Evolutionary conservation across 2,329 filamentous ascomycete species (phyloP).

Genomic region (Trichothecium roseum): DNA sequence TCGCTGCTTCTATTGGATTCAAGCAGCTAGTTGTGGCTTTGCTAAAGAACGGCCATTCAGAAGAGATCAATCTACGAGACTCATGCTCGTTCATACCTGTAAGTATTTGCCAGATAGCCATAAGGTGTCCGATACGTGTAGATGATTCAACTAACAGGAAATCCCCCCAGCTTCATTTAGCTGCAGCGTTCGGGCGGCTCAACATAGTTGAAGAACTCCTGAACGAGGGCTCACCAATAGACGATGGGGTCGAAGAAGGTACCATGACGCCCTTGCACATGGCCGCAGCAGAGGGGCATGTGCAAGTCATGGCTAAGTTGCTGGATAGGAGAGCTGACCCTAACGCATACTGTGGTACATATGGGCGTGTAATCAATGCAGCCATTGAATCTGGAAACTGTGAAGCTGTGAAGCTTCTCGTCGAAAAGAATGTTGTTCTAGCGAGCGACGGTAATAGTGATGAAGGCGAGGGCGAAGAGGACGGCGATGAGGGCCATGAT

Average conservation of each 20-base stretch:
- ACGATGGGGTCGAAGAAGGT: constrained; percentile 20
- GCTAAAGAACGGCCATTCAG: constrained; percentile 23
- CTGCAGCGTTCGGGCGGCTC: constrained; percentile 16
- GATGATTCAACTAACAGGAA: too few relatives aligned
- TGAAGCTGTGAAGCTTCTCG: constrained; percentile 27
- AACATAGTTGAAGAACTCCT: constrained; percentile 26
- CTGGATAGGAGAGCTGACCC: constrained; percentile 24
- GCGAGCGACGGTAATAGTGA: constrained; percentile 9
- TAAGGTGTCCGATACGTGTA: too few relatives aligned
- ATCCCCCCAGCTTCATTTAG: constrained; percentile 17
- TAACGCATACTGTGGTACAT: constrained; percentile 17
- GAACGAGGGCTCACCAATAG: constrained; percentile 18
- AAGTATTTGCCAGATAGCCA: too few relatives aligned
- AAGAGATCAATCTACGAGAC: constrained; percentile 22
- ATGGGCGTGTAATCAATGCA: constrained; percentile 26
- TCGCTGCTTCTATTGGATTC: constrained; percentile 27
- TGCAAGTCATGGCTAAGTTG: constrained; percentile 28
- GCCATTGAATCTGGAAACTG: constrained; percentile 30
- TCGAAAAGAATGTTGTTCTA: constrained; percentile 24
- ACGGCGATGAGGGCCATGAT: constrained; percentile 9
- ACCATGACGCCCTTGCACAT: constrained; percentile 25
- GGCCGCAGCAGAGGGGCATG: constrained; percentile 25
- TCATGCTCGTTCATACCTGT: constrained; percentile 21
- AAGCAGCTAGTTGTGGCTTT: constrained; percentile 24
- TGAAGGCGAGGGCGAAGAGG: not conserved